Conservation (phyloP, 176 grass and related monocot genomes). For the Phoenix roebelenii region DNA sequence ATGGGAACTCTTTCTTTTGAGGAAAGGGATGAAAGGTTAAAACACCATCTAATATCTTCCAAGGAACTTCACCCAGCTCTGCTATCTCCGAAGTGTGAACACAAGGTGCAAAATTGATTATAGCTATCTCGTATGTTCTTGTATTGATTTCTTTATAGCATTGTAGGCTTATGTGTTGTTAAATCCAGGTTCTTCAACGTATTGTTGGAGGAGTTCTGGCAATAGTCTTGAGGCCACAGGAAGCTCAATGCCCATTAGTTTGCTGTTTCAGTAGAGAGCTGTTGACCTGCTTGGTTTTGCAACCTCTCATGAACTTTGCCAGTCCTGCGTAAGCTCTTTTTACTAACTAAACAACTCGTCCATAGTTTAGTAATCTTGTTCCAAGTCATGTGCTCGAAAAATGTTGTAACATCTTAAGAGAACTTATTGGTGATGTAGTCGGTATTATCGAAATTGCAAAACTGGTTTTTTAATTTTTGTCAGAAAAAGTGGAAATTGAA, state of each 20-base stretch:
- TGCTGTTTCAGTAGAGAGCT: slow-evolving; percentile 79
- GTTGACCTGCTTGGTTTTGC: slow-evolving; percentile 71
- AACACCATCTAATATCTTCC: slow-evolving; percentile 72
- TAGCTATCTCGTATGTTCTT: slow-evolving; percentile 6
- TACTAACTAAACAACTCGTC: too few relatives aligned
- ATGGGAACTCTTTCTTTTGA: slow-evolving; percentile 88
- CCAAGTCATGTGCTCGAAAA: too few relatives aligned
- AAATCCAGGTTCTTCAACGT: slow-evolving; percentile 75
- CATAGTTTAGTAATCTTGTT: too few relatives aligned
- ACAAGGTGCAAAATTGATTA: slow-evolving; percentile 45
- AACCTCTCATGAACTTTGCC: slow-evolving; percentile 85
- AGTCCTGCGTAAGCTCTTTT: slow-evolving; percentile 63
- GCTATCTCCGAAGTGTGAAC: slow-evolving; percentile 84
- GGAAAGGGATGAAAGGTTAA: slow-evolving; percentile 92
- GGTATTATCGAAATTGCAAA: too few relatives aligned
- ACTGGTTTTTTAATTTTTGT: too few relatives aligned
- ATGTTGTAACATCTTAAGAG: too few relatives aligned
- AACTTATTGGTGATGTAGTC: too few relatives aligned
- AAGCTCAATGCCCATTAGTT: slow-evolving; percentile 77
- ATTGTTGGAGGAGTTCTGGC: slow-evolving; percentile 79
- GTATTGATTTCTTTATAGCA: slow-evolving; percentile 12
- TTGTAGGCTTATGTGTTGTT: slow-evolving; percentile 18
- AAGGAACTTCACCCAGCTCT: slow-evolving; percentile 91
- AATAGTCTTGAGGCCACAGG: slow-evolving; percentile 73
- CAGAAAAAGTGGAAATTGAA: too few relatives aligned